phyloP scores from a whole-genome alignment of 495 filamentous ascomycete genomes.

The Chlorociboria aeruginascens region DNA sequence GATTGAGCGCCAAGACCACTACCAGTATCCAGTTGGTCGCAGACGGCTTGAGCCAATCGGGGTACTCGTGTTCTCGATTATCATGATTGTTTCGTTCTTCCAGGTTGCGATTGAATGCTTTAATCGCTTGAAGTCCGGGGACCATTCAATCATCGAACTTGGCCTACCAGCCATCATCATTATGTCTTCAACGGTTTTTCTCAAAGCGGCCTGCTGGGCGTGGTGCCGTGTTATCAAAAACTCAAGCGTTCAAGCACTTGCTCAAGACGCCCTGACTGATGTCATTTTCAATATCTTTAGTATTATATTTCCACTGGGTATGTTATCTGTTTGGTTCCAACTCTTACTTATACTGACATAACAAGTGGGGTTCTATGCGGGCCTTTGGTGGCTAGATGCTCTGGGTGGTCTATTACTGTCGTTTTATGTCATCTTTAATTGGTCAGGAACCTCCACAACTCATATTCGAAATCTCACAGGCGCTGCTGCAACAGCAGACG shows the following conservation, averaged over 20 bases:
- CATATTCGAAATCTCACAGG: conserved; percentile 81
- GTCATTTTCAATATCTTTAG: conserved; percentile 89
- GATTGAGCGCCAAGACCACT: conserved; percentile 63
- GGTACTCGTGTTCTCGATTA: conserved; percentile 66
- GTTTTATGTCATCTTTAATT: conserved; percentile 73
- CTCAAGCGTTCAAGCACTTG: conserved; percentile 73
- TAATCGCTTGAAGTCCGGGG: conserved; percentile 46
- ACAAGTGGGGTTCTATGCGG: conserved; percentile 61
- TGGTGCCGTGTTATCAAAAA: conserved; percentile 87
- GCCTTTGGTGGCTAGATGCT: conserved; percentile 77
- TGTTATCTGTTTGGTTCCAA: conserved; percentile 21
- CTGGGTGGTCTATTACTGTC: conserved; percentile 75
- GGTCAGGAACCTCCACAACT: conserved; percentile 59
- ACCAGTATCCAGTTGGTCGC: conserved; percentile 74
- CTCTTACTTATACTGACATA: neutral
- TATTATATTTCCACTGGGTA: conserved; percentile 70
- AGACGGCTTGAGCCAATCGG: conserved; percentile 68
- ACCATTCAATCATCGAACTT: conserved; percentile 61
- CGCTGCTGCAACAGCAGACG: conserved; percentile 64
- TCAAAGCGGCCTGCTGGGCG: conserved; percentile 77
- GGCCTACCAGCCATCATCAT: conserved; percentile 63
- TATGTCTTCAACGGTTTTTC: conserved; percentile 70
- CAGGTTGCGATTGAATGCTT: conserved; percentile 71
- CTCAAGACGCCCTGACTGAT: conserved; percentile 31
- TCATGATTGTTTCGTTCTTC: conserved; percentile 81